Conservation (phyloP, 2,329 filamentous ascomycete genomes). For the Daldinia sp. region DNA sequence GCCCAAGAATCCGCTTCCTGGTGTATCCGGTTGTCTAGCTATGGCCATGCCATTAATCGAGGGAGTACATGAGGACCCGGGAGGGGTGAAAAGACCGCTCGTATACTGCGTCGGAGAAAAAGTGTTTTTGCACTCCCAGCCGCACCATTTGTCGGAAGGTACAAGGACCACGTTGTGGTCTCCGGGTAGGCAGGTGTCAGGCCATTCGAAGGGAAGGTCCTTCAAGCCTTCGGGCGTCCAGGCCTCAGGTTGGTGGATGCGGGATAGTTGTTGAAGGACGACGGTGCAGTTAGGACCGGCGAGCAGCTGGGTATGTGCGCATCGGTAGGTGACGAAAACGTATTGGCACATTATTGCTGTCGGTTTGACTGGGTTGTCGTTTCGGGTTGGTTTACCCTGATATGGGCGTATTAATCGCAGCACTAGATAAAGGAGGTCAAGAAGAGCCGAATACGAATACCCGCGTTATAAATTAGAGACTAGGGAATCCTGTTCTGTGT, state of each 20-base stretch:
- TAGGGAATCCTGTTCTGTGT: too few relatives aligned
- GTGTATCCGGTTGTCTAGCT: not conserved
- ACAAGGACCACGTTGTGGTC: slow-evolving; percentile 27
- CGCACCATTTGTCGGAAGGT: slow-evolving; percentile 38
- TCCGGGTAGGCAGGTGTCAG: slow-evolving; percentile 33
- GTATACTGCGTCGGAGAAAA: not conserved
- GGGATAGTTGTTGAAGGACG: slow-evolving; percentile 33
- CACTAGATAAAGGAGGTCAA: not conserved
- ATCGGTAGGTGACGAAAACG: slow-evolving; percentile 37
- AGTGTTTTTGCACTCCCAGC: slow-evolving; percentile 44
- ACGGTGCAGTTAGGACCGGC: slow-evolving; percentile 38
- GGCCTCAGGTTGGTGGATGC: slow-evolving; percentile 32
- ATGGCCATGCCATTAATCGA: not conserved
- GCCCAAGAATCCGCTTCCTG: not conserved
- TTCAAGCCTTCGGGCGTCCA: slow-evolving; percentile 29
- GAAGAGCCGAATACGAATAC: too few relatives aligned
- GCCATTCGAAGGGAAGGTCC: slow-evolving; percentile 35
- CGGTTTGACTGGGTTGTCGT: not conserved
- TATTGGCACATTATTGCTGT: slow-evolving; percentile 41
- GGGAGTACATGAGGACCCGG: not conserved
- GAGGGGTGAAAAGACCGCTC: not conserved
- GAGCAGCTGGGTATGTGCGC: slow-evolving; percentile 37
- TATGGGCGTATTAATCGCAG: not conserved
- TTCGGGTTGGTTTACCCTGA: not conserved
- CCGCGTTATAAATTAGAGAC: too few relatives aligned